Evolutionary conservation across 768 basidiomycete species (phyloP).

Genomic region (Harrya chromipes): DNA sequence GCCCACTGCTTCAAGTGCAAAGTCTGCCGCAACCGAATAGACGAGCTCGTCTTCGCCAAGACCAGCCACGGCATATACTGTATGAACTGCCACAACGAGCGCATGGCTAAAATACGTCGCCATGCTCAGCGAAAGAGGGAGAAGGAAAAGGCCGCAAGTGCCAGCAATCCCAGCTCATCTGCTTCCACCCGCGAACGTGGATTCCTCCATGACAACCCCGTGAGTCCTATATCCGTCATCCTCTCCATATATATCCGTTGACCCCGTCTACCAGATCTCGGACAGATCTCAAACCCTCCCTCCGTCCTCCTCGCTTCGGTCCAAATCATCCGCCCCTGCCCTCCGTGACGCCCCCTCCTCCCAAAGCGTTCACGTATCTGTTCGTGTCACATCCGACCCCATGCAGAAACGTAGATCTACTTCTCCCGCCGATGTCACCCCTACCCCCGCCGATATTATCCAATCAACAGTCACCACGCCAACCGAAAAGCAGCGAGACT

Average conservation of each 20-base stretch:
- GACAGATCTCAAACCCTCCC: conserved; percentile 4
- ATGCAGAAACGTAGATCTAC: conserved; percentile 9
- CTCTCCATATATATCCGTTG: not conserved
- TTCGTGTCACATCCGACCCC: not conserved
- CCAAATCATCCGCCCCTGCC: conserved; percentile 18
- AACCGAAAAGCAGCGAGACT: conserved; percentile 14
- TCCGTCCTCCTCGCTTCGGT: conserved; percentile 17
- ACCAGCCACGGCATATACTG: conserved; percentile 98
- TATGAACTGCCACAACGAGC: conserved; percentile 97
- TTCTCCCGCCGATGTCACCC: conserved; percentile 12
- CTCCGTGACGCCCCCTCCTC: conserved; percentile 28
- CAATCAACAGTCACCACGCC: conserved; percentile 16
- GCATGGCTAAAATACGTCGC: conserved; percentile 88
- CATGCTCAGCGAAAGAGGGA: conserved; percentile 89
- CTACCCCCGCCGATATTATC: not conserved
- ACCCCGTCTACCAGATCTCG: conserved; percentile 7
- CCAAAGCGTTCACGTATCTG: conserved; percentile 16
- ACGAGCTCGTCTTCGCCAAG: conserved; percentile 98
- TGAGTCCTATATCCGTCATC: conserved; percentile 26
- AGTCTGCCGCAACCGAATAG: conserved; percentile 90
- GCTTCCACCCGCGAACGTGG: conserved; percentile 27
- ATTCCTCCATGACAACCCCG: conserved; percentile 39
- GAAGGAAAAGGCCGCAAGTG: conserved; percentile 43
- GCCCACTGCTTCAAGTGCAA: conserved; percentile 99
- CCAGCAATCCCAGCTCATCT: conserved; percentile 10